Evolutionary conservation across 164 flowering plant genomes (phyloP).

Genomic region (Santalum album): DNA sequence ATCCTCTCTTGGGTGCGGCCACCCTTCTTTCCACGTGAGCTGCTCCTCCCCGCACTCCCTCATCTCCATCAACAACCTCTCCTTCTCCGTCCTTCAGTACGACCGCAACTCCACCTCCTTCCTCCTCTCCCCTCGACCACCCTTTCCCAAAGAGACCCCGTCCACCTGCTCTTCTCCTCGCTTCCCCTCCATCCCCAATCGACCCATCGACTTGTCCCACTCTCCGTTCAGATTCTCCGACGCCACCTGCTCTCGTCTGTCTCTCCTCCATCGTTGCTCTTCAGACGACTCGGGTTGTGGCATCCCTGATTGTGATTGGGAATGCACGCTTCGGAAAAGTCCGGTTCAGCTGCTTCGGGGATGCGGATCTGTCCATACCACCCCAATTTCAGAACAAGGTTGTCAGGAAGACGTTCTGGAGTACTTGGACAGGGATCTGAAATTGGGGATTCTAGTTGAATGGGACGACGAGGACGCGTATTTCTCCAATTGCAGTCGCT

Average conservation of each 20-base stretch:
- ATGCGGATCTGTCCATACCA: conserved; percentile 24
- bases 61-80: conserved; percentile 47
- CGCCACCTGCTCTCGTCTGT: conserved; percentile 52
- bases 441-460: conserved; percentile 40
- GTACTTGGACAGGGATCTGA: conserved; percentile 29
- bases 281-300: no score
- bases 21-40: conserved; percentile 57
- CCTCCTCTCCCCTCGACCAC: conserved; percentile 27
- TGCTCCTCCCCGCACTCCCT: conserved; percentile 40
- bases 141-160: neutral
- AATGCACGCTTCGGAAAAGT: conserved; percentile 35
- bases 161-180: conserved; percentile 14
- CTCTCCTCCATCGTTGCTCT: conserved; percentile 25
- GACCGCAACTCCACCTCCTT: conserved; percentile 37
- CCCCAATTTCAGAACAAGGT: conserved; percentile 20
- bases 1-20: conserved; percentile 52
- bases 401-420: conserved; percentile 50
- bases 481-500: conserved; percentile 36
- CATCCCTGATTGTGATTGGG: conserved; percentile 45
- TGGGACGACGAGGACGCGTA: conserved; percentile 43
- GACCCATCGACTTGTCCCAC: conserved; percentile 34
- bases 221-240: conserved; percentile 56
- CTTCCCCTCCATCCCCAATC: conserved; percentile 19
- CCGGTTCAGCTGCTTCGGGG: conserved; percentile 34
- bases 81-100: conserved; percentile 38